Evolutionary conservation across 108 stramenopile species (phyloP), one percentile per base, ranked within the genome.

Genomic region (Nannochloropsis granulata): DNA sequence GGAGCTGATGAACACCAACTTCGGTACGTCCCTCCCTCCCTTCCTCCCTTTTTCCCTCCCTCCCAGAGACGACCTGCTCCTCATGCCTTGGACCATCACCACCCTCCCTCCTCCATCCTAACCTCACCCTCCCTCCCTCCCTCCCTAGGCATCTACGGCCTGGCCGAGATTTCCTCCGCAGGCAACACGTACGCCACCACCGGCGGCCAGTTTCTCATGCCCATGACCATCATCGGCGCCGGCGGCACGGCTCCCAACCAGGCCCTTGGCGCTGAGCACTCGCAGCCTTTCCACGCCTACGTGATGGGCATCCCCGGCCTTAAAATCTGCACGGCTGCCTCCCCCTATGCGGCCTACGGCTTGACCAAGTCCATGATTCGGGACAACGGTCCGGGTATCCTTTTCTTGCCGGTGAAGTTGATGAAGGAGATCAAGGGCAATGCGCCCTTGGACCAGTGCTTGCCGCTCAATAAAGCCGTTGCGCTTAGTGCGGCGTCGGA

Each of bases 251-350:
- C 96, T 78, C 97, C 97, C 81, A 97, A 98, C 92, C 97, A 98
- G 90, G 92, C 96, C 24, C 92, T 98, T 79, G 97, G 97, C 80
- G 97, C 97, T 21, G 97, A 98, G 88, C 97, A 98, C 93, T 95
- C 94, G 84, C 95, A 98, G 90, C 97, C 97, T 34, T 95, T 98
- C 92, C 97, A 98, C 86, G 97, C 97, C 24, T 98, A 98, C 88
- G 97, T 98, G 23, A 98, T 98, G 97, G 96, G 96, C 26, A 98
- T 98, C 89, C 97, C 97, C n/a, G 97, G 97, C 82, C 86, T 98
- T 81, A 98, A 98, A 92, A 98, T 98, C 91, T 96, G 95, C 85
- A 96, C 97, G 81, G 97, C 97, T 44, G 94, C 96, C 44, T 95
- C 95, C 11, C 97, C 97, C 13, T 95, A 93, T 79, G 97, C 95